phyloP scores from a whole-genome alignment of 2,329 filamentous ascomycete species.

The Westerdykella ornata region DNA sequence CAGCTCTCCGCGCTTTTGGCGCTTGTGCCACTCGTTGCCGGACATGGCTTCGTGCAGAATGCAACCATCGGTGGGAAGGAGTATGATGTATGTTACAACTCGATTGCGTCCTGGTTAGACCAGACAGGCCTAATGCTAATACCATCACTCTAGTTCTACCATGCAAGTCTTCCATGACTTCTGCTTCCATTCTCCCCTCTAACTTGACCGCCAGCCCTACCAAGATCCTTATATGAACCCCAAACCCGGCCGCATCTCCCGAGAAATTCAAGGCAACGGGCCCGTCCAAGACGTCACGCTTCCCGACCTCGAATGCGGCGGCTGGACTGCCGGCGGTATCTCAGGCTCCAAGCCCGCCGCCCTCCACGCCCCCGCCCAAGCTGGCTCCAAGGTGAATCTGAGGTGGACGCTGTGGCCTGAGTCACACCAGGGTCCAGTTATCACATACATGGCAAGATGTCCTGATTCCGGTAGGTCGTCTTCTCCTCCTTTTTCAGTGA shows the following conservation, averaged over 20 bases:
- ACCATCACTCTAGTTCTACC: background rate
- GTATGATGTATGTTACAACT: slow-evolving; percentile 3
- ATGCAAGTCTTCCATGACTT: background rate
- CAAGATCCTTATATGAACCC: slow-evolving; percentile 7
- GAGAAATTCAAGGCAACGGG: slow-evolving; percentile 51
- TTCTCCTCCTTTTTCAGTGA: background rate
- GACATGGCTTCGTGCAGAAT: slow-evolving; percentile 11
- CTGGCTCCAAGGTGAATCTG: slow-evolving; percentile 50
- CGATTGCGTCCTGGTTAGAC: background rate
- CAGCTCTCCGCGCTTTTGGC: background rate
- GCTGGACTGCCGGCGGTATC: slow-evolving; percentile 45
- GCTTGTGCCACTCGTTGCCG: slow-evolving; percentile 16
- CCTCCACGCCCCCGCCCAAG: slow-evolving; percentile 48
- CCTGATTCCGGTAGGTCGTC: slow-evolving; percentile 39
- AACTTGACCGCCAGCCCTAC: slow-evolving; percentile 10
- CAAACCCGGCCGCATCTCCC: slow-evolving; percentile 44
- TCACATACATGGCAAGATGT: slow-evolving; percentile 57
- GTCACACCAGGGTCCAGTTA: slow-evolving; percentile 48
- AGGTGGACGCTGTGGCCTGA: slow-evolving; percentile 50
- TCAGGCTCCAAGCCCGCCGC: slow-evolving; percentile 45
- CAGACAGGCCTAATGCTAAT: background rate
- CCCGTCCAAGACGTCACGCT: slow-evolving; percentile 50
- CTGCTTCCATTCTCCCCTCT: background rate
- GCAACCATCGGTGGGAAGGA: slow-evolving; percentile 7
- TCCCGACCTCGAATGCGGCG: slow-evolving; percentile 53